Conservation (phyloP, 305 asterid genomes). For the Fraxinus platypoda region DNA sequence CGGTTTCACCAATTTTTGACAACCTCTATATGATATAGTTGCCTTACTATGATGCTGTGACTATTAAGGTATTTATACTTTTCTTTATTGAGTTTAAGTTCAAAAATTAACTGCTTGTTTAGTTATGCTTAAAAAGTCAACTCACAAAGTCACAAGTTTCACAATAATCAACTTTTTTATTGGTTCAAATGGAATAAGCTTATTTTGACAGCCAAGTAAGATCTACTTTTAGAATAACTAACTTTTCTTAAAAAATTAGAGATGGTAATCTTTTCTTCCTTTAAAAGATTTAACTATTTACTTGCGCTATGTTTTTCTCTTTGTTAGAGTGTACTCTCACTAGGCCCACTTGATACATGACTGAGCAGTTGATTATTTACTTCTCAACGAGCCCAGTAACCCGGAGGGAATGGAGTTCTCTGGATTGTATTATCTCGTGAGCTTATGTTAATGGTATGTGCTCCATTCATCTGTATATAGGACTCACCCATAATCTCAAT, state of each 20-base stretch:
- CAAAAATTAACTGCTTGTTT: constrained; percentile 18
- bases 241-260: background rate
- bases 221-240: background rate
- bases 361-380: constrained; percentile 28
- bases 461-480: constrained; percentile 43
- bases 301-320: background rate
- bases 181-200: background rate
- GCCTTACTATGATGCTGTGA: constrained; percentile 12
- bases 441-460: constrained; percentile 23
- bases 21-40: constrained; percentile 14
- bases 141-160: constrained; percentile 27
- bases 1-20: constrained; percentile 34
- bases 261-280: background rate
- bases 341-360: background rate
- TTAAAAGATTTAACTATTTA: background rate
- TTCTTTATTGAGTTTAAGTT: background rate
- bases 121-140: constrained; percentile 55
- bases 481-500: constrained; percentile 27
- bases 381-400: constrained; percentile 22
- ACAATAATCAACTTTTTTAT: background rate
- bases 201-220: background rate
- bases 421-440: constrained; percentile 25
- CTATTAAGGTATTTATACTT: background rate
- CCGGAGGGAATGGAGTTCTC: constrained; percentile 23
- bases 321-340: constrained; percentile 12